Base-by-base conservation (phyloP, 345 rosid species). In the Bruguiera gymnorhiza region DNA sequence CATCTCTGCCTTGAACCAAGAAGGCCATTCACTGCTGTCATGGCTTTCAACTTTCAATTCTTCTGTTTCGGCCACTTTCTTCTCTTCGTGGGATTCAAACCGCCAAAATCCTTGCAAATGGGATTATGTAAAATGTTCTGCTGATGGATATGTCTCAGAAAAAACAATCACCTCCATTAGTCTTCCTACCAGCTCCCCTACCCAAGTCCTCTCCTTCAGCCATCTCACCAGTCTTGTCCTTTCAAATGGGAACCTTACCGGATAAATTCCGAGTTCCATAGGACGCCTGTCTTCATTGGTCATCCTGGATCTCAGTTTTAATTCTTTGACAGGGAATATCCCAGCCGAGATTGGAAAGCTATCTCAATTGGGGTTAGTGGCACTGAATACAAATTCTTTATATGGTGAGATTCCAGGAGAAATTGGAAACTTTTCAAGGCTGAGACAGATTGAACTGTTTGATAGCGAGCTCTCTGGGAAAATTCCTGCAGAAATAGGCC, bases 21-120 rank as follows among this genome's bases (percentile, higher is more conserved):
- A 89, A 85, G 95, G 91, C n/a, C 79, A 66, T 39, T 81, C 86
- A 32, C 82, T 89, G 3, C 87, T 85, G 65, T 86, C 94, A 74
- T 86, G 94, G 95, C 87, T 89, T 69, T 77, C 91, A 48, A 74
- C 85, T 24, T 83, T 85, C 74, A 77, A 82, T 73, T 81, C 87
- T 65, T 80, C 89, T 13, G 63, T 78, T 13, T 78, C 94, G 3
- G 54, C 89, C 27, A 32, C 75, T 57, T 79, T 81, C 72, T 86
- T 86, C 86, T 75, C 94, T 62, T 83, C 91, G n/a, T 89, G 95
- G 95, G 78, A 89, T 74, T 77, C 76, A 39, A 48, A 53, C 71
- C 84, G 84, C 83, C 80, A 62, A 10, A 79, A 75, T 72, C 95
- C 95, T 34, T 86, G 91, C 85, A 75, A 43, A 60, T 89, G 91